Percentiles rank a stretch among this genome's conserved stretches.
These are phyloP conservation scores for Tylopilus subfusipes DNA, from an alignment of 768 basidiomycete species.

Conservation along the genomic window DNA sequence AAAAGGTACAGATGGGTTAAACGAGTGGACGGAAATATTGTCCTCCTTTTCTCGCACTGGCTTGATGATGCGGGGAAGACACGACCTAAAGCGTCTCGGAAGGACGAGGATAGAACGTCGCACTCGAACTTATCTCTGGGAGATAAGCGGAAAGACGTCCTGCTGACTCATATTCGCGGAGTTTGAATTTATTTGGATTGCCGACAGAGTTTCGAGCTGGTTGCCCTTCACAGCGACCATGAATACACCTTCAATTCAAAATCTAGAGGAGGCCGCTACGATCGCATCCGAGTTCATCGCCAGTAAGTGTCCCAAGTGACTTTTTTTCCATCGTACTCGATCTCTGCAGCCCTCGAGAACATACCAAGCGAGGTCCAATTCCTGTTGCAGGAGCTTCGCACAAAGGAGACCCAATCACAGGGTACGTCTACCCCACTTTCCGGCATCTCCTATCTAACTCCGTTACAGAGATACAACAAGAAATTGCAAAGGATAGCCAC, in stretches of 20 bases:
- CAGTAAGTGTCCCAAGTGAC: slow-evolving; percentile 33
- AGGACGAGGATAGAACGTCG: background rate
- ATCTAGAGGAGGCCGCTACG: slow-evolving; percentile 46
- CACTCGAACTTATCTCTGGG: background rate
- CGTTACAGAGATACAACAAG: slow-evolving; percentile 39
- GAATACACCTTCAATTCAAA: slow-evolving; percentile 34
- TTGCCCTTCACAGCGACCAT: slow-evolving; percentile 15
- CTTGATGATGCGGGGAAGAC: slow-evolving; percentile 8
- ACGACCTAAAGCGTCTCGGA: background rate
- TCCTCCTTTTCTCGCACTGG: background rate
- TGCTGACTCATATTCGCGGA: slow-evolving; percentile 24
- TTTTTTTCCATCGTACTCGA: background rate
- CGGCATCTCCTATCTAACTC: background rate
- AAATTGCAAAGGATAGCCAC: slow-evolving; percentile 42
- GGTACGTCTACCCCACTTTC: slow-evolving; percentile 25
- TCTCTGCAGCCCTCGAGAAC: slow-evolving; percentile 43
- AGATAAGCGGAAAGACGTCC: background rate
- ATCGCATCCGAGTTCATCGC: slow-evolving; percentile 49
- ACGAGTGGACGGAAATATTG: background rate
- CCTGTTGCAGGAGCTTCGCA: slow-evolving; percentile 46
- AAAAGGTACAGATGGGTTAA: background rate
- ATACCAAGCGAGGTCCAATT: slow-evolving; percentile 47
- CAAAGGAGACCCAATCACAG: slow-evolving; percentile 42
- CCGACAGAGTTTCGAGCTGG: background rate
- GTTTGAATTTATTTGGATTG: slow-evolving; percentile 13